Evolutionary conservation across 495 filamentous ascomycete species (phyloP).

Genomic region (Penicillium goetzii): DNA sequence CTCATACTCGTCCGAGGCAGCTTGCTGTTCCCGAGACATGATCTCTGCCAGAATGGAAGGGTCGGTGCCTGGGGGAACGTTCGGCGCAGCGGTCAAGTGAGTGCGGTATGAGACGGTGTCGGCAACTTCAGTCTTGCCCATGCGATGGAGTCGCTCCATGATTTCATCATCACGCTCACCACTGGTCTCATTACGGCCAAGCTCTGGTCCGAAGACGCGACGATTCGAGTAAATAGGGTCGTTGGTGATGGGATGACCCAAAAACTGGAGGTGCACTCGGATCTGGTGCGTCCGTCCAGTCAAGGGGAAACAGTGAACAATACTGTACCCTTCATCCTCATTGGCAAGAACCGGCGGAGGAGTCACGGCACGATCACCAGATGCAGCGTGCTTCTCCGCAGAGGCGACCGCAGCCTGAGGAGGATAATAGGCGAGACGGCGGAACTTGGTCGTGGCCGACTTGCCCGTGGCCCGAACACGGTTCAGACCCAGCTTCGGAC

Average conservation of each 20-base stretch:
- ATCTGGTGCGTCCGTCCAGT: conserved; percentile 96
- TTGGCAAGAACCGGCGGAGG: conserved; percentile 34
- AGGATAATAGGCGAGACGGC: conserved; percentile 84
- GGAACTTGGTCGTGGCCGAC: conserved; percentile 85
- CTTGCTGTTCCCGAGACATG: conserved; percentile 66
- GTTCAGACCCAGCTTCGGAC: conserved; percentile 93
- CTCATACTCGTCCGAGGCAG: conserved; percentile 84
- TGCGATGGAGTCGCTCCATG: conserved; percentile 78
- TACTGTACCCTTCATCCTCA: conserved; percentile 76
- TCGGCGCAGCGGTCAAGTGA: conserved; percentile 48
- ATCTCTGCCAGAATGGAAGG: conserved; percentile 45
- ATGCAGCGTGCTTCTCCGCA: conserved; percentile 22
- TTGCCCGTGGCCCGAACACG: conserved; percentile 92
- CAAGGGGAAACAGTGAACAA: conserved; percentile 90
- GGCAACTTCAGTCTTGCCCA: conserved; percentile 91
- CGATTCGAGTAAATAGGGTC: conserved; percentile 97
- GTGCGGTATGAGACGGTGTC: conserved; percentile 81
- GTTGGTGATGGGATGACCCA: conserved; percentile 94
- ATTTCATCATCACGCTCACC: conserved; percentile 83
- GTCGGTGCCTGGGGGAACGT: conserved; percentile 47
- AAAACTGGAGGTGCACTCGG: conserved; percentile 89
- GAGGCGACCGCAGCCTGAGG: conserved; percentile 34
- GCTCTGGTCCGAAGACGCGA: conserved; percentile 79
- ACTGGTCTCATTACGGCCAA: conserved; percentile 70
- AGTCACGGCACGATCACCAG: conserved; percentile 37